Evolutionary conservation across 768 basidiomycete species (phyloP).

Genomic region (Mycena pura): DNA sequence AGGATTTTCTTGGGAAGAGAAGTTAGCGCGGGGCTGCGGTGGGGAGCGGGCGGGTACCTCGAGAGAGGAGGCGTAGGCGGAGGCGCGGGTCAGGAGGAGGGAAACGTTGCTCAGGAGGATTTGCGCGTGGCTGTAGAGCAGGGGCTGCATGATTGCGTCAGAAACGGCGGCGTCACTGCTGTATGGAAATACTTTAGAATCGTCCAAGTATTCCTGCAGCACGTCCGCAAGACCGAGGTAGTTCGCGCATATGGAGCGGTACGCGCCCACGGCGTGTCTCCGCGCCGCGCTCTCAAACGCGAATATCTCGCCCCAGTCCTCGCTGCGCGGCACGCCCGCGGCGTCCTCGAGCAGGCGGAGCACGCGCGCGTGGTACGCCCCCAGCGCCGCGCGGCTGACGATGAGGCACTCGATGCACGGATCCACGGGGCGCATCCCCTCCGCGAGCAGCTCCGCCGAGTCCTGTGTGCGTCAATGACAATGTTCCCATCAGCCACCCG

Average conservation of each 20-base stretch:
- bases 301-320: slow-evolving; percentile 31
- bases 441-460: slow-evolving; percentile 37
- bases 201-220: slow-evolving; percentile 27
- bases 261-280: slow-evolving; percentile 40
- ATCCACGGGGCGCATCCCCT: slow-evolving; percentile 17
- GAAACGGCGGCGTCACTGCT: not conserved
- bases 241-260: slow-evolving; percentile 45
- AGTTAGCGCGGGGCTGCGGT: not conserved
- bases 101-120: slow-evolving; percentile 39
- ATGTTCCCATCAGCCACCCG: not conserved
- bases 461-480: no score
- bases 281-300: slow-evolving; percentile 29
- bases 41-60: slow-evolving; percentile 28
- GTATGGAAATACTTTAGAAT: slow-evolving; percentile 28
- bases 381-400: slow-evolving; percentile 25
- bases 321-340: not conserved
- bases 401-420: slow-evolving; percentile 32
- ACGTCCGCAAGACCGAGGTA: slow-evolving; percentile 37
- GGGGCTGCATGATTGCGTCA: slow-evolving; percentile 14
- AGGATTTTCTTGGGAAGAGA: slow-evolving; percentile 28
- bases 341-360: slow-evolving; percentile 22
- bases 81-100: slow-evolving; percentile 39
- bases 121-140: slow-evolving; percentile 32
- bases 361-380: slow-evolving; percentile 32
- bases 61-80: slow-evolving; percentile 37